A percentile compares a stretch with the other conserved stretches of the same genome.
Conservation (phyloP, 768 basidiomycete species). For the Mycena leptocephala region DNA sequence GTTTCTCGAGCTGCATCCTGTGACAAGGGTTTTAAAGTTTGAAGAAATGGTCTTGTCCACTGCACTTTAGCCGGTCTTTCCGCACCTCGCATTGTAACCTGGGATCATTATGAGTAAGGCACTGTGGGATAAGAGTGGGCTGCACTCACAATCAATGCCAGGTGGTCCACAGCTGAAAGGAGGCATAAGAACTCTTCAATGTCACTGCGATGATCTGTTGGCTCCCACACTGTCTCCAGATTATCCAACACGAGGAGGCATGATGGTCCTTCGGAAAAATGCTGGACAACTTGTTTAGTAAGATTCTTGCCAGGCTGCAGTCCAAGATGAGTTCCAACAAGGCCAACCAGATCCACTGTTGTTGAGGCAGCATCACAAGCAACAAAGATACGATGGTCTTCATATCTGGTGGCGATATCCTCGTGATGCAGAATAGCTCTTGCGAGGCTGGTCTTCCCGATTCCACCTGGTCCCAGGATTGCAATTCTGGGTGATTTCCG, state of each 20-base stretch:
- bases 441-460: neutral
- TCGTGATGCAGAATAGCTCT: neutral
- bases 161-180: neutral
- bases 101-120: neutral
- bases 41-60: neutral
- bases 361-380: neutral
- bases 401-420: neutral
- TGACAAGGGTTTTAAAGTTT: neutral
- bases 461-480: neutral
- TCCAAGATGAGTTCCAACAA: neutral
- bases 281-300: neutral
- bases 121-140: neutral
- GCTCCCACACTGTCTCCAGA: neutral
- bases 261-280: neutral
- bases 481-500: neutral
- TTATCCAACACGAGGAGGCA: neutral
- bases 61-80: neutral
- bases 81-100: neutral
- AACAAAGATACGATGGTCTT: neutral
- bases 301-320: neutral
- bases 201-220: neutral
- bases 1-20: neutral
- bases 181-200: neutral
- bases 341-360: neutral
- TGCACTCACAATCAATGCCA: neutral